These are phyloP conservation scores for Hypoxylon sp. DNA, from an alignment of 2,329 filamentous ascomycete genomes.

Conservation along the genomic window DNA sequence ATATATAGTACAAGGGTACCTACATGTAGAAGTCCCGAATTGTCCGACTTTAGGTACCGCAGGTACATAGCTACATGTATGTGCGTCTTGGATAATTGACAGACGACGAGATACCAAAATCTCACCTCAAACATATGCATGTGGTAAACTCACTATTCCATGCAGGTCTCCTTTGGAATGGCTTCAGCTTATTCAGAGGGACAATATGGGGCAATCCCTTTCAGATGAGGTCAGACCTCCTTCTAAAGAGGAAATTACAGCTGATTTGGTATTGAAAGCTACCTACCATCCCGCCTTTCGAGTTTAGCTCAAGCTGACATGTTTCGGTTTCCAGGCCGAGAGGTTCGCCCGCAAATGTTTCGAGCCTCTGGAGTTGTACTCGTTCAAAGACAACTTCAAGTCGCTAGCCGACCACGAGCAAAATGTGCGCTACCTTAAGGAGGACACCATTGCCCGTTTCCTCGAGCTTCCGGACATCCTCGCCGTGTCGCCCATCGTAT, in stretches of 20 bases:
- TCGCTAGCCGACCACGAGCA: constrained; percentile 75
- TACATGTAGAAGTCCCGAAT: neutral
- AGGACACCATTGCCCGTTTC: constrained; percentile 77
- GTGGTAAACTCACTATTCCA: neutral
- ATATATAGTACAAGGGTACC: neutral
- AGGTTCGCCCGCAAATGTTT: constrained; percentile 79
- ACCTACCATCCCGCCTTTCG: constrained; percentile 11
- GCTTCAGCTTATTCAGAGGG: constrained; percentile 36
- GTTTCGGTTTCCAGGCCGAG: constrained; percentile 60
- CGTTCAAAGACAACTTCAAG: constrained; percentile 79
- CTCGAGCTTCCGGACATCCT: constrained; percentile 80
- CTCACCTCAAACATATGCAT: constrained; percentile 3
- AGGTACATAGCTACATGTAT: neutral
- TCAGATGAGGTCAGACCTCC: constrained; percentile 61
- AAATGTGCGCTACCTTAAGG: constrained; percentile 74
- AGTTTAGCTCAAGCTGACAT: constrained; percentile 21
- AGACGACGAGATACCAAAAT: neutral
- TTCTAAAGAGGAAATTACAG: constrained; percentile 66
- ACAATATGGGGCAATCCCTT: constrained; percentile 65
- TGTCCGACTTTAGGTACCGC: neutral
- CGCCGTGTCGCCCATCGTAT: constrained; percentile 75
- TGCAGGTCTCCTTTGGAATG: constrained; percentile 43
- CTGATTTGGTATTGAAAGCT: constrained; percentile 64
- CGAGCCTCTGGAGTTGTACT: constrained; percentile 78
- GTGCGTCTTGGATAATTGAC: constrained; percentile 3